Percentiles rank a stretch among this genome's conserved stretches.
Conservation (phyloP, 1,284 basidiomycete genomes). For the Ganoderma resinaceum region DNA sequence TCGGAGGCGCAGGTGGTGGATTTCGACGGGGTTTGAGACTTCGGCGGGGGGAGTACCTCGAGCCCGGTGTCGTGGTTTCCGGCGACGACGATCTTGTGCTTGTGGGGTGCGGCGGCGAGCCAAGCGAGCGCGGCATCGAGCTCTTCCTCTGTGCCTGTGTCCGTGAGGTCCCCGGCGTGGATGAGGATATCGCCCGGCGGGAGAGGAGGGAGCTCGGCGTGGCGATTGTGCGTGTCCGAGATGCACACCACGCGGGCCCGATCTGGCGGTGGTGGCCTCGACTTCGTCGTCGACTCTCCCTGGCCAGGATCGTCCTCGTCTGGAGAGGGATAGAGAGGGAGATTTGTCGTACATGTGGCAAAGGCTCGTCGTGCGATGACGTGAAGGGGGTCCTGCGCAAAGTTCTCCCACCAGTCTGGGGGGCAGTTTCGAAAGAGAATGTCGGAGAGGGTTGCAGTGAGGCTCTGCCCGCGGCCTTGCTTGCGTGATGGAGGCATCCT, state of each 20-base stretch:
- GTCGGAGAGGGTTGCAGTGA: background rate
- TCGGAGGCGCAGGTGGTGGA: background rate
- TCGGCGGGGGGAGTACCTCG: background rate
- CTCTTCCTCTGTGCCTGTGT: constrained; percentile 42
- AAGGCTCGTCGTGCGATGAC: constrained; percentile 10
- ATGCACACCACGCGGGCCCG: constrained; percentile 44
- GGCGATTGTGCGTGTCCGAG: constrained; percentile 49
- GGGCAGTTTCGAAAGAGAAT: background rate
- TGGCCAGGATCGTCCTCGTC: constrained; percentile 1
- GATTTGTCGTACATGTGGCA: constrained; percentile 3
- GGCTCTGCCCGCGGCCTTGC: background rate
- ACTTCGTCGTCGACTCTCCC: background rate
- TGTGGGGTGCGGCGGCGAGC: constrained; percentile 43
- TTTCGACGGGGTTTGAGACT: background rate
- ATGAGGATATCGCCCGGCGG: constrained; percentile 53
- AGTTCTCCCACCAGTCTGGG: constrained; percentile 9
- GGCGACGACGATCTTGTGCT: constrained; percentile 48
- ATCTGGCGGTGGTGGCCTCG: background rate
- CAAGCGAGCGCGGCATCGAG: constrained; percentile 40
- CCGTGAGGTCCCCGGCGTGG: constrained; percentile 49
- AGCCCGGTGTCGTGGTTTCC: constrained; percentile 50
- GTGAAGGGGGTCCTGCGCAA: constrained; percentile 9
- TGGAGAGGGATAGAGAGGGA: background rate
- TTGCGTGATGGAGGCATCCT: background rate
- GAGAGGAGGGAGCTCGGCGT: constrained; percentile 38